phyloP scores from a whole-genome alignment of 139 green algal species.

The Auxenochlorella protothecoides region DNA sequence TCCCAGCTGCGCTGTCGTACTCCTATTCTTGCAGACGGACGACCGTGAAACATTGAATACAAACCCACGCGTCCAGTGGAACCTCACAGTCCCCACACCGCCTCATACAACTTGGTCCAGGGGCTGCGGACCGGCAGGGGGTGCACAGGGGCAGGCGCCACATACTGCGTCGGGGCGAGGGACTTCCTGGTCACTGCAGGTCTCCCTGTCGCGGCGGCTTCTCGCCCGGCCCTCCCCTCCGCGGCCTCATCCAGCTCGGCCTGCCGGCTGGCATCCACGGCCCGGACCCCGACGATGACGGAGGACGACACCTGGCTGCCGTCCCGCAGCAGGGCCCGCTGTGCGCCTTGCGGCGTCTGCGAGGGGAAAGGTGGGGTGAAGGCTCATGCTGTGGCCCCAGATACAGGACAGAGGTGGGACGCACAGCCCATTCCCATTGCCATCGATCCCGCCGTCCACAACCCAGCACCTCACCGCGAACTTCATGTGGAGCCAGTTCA shows the following conservation, averaged over 20 bases:
- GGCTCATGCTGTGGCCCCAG: neutral
- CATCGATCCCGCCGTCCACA: too few relatives aligned
- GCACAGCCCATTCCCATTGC: neutral
- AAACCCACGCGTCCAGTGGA: neutral
- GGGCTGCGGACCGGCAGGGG: neutral
- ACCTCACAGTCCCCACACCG: neutral
- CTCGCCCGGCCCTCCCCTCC: too few relatives aligned
- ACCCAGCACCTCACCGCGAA: constrained; percentile 18
- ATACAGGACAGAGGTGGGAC: neutral
- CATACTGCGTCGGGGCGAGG: too few relatives aligned
- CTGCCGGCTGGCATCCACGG: constrained; percentile 15
- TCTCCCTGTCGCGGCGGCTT: too few relatives aligned
- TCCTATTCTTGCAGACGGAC: too few relatives aligned
- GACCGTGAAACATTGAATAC: too few relatives aligned
- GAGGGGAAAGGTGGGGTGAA: neutral
- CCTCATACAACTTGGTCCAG: neutral
- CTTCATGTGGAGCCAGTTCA: constrained; percentile 47
- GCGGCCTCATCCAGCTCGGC: neutral
- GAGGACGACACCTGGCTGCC: constrained; percentile 21
- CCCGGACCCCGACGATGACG: constrained; percentile 40
- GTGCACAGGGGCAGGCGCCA: neutral
- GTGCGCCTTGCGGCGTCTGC: constrained; percentile 37
- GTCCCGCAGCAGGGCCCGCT: constrained; percentile 33
- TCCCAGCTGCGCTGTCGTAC: too few relatives aligned
- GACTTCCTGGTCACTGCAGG: too few relatives aligned